Conservation (phyloP, 495 filamentous ascomycete species). For the Chaetomium cochliodes region DNA sequence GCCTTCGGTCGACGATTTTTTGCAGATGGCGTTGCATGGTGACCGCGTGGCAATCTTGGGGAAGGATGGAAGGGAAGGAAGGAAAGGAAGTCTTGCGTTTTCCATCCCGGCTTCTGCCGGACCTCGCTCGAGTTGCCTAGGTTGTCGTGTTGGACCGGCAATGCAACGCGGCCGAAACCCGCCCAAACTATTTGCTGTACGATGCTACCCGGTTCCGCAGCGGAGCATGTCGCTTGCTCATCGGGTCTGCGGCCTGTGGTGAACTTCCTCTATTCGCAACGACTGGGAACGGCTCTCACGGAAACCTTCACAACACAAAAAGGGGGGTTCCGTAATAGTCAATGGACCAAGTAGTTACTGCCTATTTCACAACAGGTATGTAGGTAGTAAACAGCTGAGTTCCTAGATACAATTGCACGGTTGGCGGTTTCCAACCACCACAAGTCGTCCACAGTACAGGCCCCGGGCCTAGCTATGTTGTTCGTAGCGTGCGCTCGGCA, state of each 20-base stretch:
- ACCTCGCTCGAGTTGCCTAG: neutral
- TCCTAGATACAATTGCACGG: neutral
- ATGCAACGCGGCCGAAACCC: neutral
- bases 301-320: neutral
- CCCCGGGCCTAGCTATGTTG: neutral
- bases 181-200: neutral
- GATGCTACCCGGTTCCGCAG: neutral
- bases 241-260: neutral
- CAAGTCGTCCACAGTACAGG: neutral
- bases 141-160: neutral
- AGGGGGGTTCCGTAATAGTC: neutral
- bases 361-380: neutral
- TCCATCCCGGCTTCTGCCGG: neutral
- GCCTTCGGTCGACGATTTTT: constrained; percentile 3
- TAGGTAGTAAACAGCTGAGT: neutral
- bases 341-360: neutral
- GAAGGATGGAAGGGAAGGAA: too few species aligned
- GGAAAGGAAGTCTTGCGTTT: neutral
- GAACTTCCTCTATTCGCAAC: neutral
- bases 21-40: neutral
- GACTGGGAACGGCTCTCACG: neutral
- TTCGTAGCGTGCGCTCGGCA: neutral
- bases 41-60: constrained; percentile 4
- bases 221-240: neutral
- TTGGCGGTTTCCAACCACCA: neutral